Evolutionary conservation across 768 basidiomycete genomes (phyloP), one percentile per base, ranked within the genome.

Genomic region (Lactarius indigo): DNA sequence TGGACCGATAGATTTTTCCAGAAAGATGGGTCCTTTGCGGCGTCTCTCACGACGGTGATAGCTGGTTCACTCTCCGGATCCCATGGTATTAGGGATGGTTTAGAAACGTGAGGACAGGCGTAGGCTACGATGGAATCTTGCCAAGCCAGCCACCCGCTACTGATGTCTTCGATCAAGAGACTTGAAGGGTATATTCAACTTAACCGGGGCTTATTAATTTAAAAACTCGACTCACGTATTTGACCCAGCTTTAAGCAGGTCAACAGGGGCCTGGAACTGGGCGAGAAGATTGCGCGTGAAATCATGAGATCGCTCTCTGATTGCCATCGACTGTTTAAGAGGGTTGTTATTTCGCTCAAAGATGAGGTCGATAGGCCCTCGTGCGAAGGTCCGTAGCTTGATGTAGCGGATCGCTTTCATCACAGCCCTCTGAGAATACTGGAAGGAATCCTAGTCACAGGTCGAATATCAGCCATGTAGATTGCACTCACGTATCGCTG

Each of bases 341-440:
- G 91, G 91, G 72, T 94, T 93, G 65, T 81, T 80, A 63, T 84
- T 84, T 50, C 81, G 81, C 69, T 84, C 84, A 5, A 90, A 75
- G 12, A 85, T 84, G 20, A 94, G 77, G 66, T 88, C 87, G 42
- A 80, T 78, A 37, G 85, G 80, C 15, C 80, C 79, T 1, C 74
- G 76, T 66, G 86, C 86, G 58, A 86, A 84, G 1, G 92, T 90
- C 54, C 92, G 84, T n/a, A 96, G 72, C 76, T 94, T 95, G 77
- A 95, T 81, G 74, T 87, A 86, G 62, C 90, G 85, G 8, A 89
- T 79, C 33, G 85, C 82, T 74, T 94, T 94, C 81, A 92, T 90
- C 15, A 91, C 76, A 1, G 88, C 90, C 67, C 90, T 83, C 74
- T 88, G 87, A 3, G 86, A 82, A 78, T 89, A 89, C 88, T 90